Evolutionary conservation across 139 green algal genomes (phyloP), one percentile per base, ranked within the genome.

Genomic region (Tetratostichococcus sp.): DNA sequence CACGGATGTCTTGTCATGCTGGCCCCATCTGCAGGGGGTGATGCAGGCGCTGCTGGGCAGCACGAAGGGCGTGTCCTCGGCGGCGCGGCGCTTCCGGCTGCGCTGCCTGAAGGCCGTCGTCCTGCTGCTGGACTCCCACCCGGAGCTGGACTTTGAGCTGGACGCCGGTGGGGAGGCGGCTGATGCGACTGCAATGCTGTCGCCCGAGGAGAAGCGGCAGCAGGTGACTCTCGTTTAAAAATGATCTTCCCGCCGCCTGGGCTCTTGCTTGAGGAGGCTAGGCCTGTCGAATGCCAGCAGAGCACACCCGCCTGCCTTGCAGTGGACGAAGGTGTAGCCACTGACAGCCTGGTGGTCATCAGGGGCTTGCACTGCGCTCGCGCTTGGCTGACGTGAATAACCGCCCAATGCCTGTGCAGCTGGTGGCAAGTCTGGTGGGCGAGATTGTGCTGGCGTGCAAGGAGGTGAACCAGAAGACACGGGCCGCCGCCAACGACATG

Each of bases 401-500:
- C n/a, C n/a, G n/a, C n/a, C n/a, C n/a, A n/a, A n/a, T n/a, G n/a
- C n/a, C n/a, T n/a, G n/a, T n/a, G 65, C 62, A 86, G 83, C 74
- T 89, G 67, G 80, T 91, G 35, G 70, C 78, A 0, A 59, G 57
- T n/a, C 82, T 97, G 73, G 85, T 98, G 65, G 85, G 81, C 2
- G 95, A 98, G 78, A 90, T 98, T 31, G 87, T 98, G 67, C 81
- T 98, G 43, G 88, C 84, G n/a, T 89, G 90, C n/a, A 98, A 98
- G 83, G 95, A 98, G 88, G 75, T 86, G 25, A 97, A 97, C 83
- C 86, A 79, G 66, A 92, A 89, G 84, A 95, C 95, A 1, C 87
- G 93, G 6, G 76, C 77, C 14, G 84, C 86, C 16, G 95, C 95
- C 0, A 98, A 96, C 78, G 84, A 91, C 28, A 85, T 99, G 50